Percentiles rank a stretch among this genome's conserved stretches.
phyloP scores from a whole-genome alignment of 2,329 filamentous ascomycete species.

The Penicillium verrucosum region DNA sequence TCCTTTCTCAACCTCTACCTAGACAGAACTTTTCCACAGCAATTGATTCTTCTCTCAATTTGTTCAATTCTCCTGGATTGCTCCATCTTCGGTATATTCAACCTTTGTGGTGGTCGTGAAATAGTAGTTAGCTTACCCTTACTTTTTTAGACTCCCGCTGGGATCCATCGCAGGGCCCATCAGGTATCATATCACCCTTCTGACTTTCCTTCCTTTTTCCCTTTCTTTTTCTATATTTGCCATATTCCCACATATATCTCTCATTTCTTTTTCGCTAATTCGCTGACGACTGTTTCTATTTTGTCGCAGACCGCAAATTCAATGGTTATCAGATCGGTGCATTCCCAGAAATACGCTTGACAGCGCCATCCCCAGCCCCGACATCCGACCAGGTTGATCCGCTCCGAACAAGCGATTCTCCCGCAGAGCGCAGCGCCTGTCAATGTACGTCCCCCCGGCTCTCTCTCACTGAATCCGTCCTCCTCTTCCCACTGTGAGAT shows the following conservation, averaged over 20 bases:
- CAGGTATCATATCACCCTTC: slow-evolving; percentile 16
- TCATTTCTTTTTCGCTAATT: background rate
- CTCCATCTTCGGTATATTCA: slow-evolving; percentile 2
- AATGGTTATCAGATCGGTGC: slow-evolving; percentile 19
- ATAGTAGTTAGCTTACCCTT: slow-evolving; percentile 11
- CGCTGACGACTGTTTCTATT: background rate
- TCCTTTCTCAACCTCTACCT: slow-evolving; percentile 5
- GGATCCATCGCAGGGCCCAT: slow-evolving; percentile 23
- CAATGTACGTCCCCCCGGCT: slow-evolving; percentile 21
- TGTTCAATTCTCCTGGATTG: slow-evolving; percentile 1
- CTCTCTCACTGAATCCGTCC: slow-evolving; percentile 15
- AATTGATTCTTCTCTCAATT: slow-evolving; percentile 12
- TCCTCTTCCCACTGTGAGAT: slow-evolving; percentile 29
- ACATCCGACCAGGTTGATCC: slow-evolving; percentile 32
- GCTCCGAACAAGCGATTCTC: slow-evolving; percentile 40
- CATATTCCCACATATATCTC: background rate
- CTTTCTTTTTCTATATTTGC: slow-evolving; percentile 3
- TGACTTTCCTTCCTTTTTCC: slow-evolving; percentile 2
- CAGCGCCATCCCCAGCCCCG: slow-evolving; percentile 35
- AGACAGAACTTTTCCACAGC: background rate
- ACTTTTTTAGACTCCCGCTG: slow-evolving; percentile 22
- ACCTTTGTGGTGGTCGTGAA: background rate
- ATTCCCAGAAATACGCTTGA: slow-evolving; percentile 38
- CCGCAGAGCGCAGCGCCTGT: slow-evolving; percentile 24
- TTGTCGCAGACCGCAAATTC: slow-evolving; percentile 6